Evolutionary conservation across 306 rosid genomes (phyloP), one percentile per base, ranked within the genome.

Genomic region (Prunus davidiana): DNA sequence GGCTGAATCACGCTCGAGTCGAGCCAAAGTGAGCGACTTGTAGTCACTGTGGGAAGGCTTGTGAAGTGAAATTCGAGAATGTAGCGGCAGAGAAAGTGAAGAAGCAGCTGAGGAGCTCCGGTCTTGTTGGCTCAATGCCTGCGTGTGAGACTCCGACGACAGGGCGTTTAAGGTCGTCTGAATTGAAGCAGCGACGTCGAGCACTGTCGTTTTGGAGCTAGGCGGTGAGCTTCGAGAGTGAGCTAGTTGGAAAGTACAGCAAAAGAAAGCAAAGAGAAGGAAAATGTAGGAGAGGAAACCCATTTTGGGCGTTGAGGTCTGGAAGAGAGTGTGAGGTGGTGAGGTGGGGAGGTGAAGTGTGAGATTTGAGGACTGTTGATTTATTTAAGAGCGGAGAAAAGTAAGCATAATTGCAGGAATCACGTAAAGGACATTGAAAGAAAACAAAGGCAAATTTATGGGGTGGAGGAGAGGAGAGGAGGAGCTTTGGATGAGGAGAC

Each of bases 1-100:
- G 87, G 82, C 87, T 3, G 96, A 93, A 88, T 93, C 97, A 69
- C 96, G 97, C 9, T 52, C 82, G 69, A 93, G 92, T 78, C 92
- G 87, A 9, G 93, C 79, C 1, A 73, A 64, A 2, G 86, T 85
- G 41, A 93, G 76, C 0, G 91, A 87, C 64, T 82, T 85, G 84
- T 93, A 93, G 77, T 89, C 85, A 3, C 0, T 16, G 20, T 79
- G 77, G 0, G 89, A 43, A 6, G 78, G 78, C 70, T 69, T 82
- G 5, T 54, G 84, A 28, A 93, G 58, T 0, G 94, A 90, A 68
- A 76, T 70, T 77, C 98, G 89, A 24, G 96, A 84, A 68, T 79
- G 88, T 5, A 93, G 82, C 3, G 76, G 77, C 57, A 89, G 64
- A 8, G 84, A 56, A 12, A 87, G 72, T 12, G 87, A 54, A 18